Evolutionary conservation across 148 eudicot genomes (phyloP).

Genomic region (Rhododendron griersonianum): DNA sequence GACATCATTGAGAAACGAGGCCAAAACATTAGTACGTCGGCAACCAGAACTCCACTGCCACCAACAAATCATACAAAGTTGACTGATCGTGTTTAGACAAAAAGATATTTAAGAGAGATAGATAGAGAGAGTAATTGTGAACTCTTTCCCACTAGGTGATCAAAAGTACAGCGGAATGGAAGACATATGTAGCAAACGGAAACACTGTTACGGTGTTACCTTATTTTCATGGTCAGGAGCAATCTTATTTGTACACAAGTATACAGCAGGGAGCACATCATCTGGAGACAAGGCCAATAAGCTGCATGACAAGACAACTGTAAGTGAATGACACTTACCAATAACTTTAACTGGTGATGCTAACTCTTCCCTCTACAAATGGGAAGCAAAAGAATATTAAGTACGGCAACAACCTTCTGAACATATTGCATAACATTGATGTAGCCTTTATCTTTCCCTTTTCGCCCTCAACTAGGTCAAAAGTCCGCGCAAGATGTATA

Average conservation of each 20-base stretch:
- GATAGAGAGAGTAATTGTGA: not conserved
- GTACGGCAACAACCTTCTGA: constrained; percentile 63
- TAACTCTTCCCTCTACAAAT: not conserved
- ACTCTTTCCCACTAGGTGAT: not conserved
- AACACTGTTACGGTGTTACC: constrained; percentile 35
- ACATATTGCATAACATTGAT: constrained; percentile 95
- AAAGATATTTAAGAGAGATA: not conserved
- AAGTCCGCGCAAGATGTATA: constrained; percentile 83
- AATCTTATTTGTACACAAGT: constrained; percentile 93
- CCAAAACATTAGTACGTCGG: not conserved
- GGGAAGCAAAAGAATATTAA: not conserved
- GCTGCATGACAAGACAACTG: constrained; percentile 35
- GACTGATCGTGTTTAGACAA: not conserved
- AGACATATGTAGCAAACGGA: not conserved
- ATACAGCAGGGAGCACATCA: constrained; percentile 92
- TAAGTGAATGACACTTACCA: not conserved
- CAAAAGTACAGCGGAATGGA: not conserved
- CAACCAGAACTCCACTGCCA: not conserved
- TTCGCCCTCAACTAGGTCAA: constrained; percentile 83
- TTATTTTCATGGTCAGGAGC: constrained; percentile 96
- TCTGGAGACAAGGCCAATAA: constrained; percentile 79
- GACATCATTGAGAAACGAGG: not conserved
- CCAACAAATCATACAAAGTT: not conserved
- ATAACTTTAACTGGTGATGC: not conserved
- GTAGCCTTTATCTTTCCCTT: constrained; percentile 92